These are phyloP conservation scores for Candida rishiriensis DNA, from an alignment of 805 yeast species.

Conservation along the genomic window DNA sequence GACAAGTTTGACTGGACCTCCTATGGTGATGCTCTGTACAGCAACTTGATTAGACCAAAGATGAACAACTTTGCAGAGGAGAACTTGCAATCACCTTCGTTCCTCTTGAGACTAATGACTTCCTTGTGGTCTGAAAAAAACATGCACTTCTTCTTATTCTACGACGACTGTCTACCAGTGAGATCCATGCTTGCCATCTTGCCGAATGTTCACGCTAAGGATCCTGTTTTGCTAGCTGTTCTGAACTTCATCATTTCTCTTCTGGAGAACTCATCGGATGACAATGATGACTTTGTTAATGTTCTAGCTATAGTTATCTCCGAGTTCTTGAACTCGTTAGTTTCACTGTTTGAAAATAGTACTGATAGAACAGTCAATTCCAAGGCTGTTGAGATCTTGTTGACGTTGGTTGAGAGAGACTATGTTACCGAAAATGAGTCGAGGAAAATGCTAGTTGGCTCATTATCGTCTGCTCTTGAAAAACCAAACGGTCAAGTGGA, in stretches of 20 bases:
- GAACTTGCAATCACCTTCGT: slow-evolving; percentile 79
- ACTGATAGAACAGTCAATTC: slow-evolving; percentile 43
- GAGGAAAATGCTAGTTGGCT: slow-evolving; percentile 46
- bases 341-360: slow-evolving; percentile 41
- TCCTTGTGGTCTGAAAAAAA: slow-evolving; percentile 48
- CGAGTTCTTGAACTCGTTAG: slow-evolving; percentile 46
- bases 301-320: slow-evolving; percentile 57
- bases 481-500: slow-evolving; percentile 51
- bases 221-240: slow-evolving; percentile 52
- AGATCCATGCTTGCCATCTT: slow-evolving; percentile 53
- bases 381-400: slow-evolving; percentile 47
- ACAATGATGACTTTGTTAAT: slow-evolving; percentile 41
- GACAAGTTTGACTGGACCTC: slow-evolving; percentile 51
- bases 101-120: slow-evolving; percentile 62
- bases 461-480: slow-evolving; percentile 58
- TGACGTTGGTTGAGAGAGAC: slow-evolving; percentile 51
- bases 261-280: slow-evolving; percentile 34
- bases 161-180: slow-evolving; percentile 52
- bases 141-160: slow-evolving; percentile 47
- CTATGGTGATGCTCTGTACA: slow-evolving; percentile 47
- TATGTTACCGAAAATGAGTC: slow-evolving; percentile 53
- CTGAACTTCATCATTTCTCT: slow-evolving; percentile 50
- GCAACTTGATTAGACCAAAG: slow-evolving; percentile 57
- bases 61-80: slow-evolving; percentile 64
- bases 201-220: slow-evolving; percentile 56